A percentile compares a stretch with the other conserved stretches of the same genome.
phyloP scores from a whole-genome alignment of 805 yeast species.

The Spathaspora passalidarum region DNA sequence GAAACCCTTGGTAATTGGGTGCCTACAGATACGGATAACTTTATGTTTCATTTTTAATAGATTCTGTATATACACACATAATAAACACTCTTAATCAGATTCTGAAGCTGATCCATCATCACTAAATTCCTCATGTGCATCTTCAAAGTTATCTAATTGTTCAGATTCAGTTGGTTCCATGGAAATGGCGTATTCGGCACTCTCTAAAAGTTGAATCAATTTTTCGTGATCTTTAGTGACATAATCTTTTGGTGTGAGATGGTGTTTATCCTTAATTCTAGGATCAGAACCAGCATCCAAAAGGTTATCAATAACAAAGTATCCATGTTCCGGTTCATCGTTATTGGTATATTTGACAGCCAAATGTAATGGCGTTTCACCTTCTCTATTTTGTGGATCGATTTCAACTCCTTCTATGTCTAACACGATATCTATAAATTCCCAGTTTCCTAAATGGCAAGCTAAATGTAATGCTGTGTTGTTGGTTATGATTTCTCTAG shows the following conservation, averaged over 20 bases:
- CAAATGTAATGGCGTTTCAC: constrained; percentile 86
- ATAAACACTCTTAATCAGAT: constrained; percentile 15
- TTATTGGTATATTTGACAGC: constrained; percentile 69
- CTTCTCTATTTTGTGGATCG: constrained; percentile 74
- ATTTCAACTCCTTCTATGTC: constrained; percentile 91
- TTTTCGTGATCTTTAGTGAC: constrained; percentile 52
- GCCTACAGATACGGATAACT: constrained; percentile 43
- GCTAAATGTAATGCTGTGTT: constrained; percentile 82
- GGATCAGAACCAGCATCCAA: constrained; percentile 93
- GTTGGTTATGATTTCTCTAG: constrained; percentile 68
- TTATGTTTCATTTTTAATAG: constrained; percentile 11
- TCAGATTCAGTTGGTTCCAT: constrained; percentile 29
- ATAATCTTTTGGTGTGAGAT: constrained; percentile 74
- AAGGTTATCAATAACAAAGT: constrained; percentile 71
- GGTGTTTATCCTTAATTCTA: constrained; percentile 39
- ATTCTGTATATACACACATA: neutral
- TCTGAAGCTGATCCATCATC: constrained; percentile 33
- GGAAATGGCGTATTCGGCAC: constrained; percentile 75
- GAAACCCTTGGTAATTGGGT: constrained; percentile 45
- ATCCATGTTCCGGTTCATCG: constrained; percentile 83
- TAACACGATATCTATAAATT: constrained; percentile 73
- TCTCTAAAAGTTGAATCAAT: constrained; percentile 62
- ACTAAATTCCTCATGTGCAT: constrained; percentile 34
- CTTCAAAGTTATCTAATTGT: constrained; percentile 33
- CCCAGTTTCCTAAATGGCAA: constrained; percentile 79